phyloP scores from a whole-genome alignment of 257 asterid species.

The Parsonsia alboflavescens region DNA sequence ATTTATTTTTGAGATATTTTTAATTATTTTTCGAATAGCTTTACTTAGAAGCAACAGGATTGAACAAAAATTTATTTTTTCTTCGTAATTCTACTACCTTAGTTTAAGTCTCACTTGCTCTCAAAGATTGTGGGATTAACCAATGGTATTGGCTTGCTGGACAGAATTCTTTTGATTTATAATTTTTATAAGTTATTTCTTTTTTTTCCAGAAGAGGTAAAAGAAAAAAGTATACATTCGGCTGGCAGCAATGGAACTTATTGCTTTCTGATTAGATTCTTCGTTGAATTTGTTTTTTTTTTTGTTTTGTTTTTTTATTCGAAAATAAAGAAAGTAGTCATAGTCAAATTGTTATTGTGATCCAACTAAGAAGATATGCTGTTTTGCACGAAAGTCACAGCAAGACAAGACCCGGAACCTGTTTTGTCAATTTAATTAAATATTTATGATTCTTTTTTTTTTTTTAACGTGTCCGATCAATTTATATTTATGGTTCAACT shows the following conservation, averaged over 20 bases:
- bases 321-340: not conserved
- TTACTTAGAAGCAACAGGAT: too few species aligned
- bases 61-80: too few species aligned
- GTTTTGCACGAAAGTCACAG: conserved; percentile 17
- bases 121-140: conserved; percentile 1
- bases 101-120: not conserved
- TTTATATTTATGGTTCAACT: too few species aligned
- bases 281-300: not conserved
- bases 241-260: not conserved
- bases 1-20: not conserved
- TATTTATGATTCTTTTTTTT: not conserved
- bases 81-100: not conserved
- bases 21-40: too few species aligned
- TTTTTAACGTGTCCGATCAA: too few species aligned
- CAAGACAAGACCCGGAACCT: not conserved
- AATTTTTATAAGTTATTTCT: not conserved
- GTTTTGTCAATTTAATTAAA: conserved; percentile 2
- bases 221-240: not conserved
- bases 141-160: not conserved
- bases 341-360: conserved; percentile 29
- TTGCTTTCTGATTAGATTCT: conserved; percentile 22
- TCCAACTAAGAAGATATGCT: conserved; percentile 31
- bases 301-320: not conserved
- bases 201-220: not conserved
- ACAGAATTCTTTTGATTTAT: not conserved